Evolutionary conservation across 2,329 filamentous ascomycete species (phyloP).

Genomic region (Colletotrichum orchidophilum): DNA sequence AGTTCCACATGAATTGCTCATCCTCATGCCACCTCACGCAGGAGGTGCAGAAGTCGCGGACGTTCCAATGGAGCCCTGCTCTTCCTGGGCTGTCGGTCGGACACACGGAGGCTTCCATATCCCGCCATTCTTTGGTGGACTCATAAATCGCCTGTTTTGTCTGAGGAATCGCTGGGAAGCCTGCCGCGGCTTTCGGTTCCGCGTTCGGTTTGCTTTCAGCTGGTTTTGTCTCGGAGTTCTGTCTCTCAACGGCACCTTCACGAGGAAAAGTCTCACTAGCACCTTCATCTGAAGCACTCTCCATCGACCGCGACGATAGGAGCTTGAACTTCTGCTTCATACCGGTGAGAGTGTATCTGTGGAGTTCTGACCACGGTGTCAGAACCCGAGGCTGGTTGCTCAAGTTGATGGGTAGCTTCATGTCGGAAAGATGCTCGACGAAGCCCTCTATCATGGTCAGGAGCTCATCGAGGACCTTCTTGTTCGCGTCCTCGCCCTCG

Average conservation of each 20-base stretch:
- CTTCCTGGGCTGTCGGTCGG: constrained; percentile 69
- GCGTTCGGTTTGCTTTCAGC: not conserved
- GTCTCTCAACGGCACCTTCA: not conserved
- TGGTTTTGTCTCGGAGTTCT: constrained; percentile 6
- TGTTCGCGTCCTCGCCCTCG: constrained; percentile 43
- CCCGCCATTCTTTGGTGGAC: constrained; percentile 46
- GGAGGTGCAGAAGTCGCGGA: constrained; percentile 68
- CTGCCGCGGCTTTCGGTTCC: not conserved
- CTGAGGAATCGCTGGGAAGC: not conserved
- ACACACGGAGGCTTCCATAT: constrained; percentile 63
- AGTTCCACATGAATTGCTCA: constrained; percentile 73
- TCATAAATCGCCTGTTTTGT: not conserved
- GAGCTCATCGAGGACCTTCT: constrained; percentile 52
- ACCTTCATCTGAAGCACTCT: not conserved
- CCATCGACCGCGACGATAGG: constrained; percentile 57
- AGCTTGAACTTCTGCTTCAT: constrained; percentile 52
- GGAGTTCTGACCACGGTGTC: constrained; percentile 71
- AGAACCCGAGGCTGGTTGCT: constrained; percentile 79
- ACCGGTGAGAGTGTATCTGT: constrained; percentile 40
- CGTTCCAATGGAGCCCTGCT: constrained; percentile 69
- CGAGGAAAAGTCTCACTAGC: constrained; percentile 24
- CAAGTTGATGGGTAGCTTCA: constrained; percentile 86
- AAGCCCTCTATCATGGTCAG: constrained; percentile 78
- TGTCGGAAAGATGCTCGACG: constrained; percentile 77
- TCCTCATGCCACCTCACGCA: constrained; percentile 73